Conservation (phyloP, 2,329 filamentous ascomycete genomes). For the Curvularia sp. region DNA sequence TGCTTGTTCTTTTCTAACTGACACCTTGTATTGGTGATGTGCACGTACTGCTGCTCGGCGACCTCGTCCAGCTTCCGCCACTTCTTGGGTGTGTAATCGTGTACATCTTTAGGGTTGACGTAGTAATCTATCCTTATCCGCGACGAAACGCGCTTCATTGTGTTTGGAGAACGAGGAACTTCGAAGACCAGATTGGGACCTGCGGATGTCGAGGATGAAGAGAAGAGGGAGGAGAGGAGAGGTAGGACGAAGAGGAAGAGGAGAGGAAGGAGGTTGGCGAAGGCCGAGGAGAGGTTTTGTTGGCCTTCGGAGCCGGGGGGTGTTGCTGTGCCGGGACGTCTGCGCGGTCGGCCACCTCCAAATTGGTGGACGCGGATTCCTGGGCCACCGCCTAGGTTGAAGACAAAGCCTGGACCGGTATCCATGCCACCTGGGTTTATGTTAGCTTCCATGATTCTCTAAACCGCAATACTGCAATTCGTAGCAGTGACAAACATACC, state of each 20-base stretch:
- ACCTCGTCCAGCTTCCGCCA: slow-evolving; percentile 76
- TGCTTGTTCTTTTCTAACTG: slow-evolving; percentile 72
- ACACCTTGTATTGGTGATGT: slow-evolving; percentile 72
- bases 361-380: slow-evolving; percentile 96
- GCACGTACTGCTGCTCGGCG: slow-evolving; percentile 77
- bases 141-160: slow-evolving; percentile 73
- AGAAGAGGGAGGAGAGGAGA: slow-evolving; percentile 80
- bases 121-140: slow-evolving; percentile 81
- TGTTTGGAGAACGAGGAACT: slow-evolving; percentile 71
- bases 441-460: neutral
- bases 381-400: slow-evolving; percentile 91
- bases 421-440: slow-evolving; percentile 66
- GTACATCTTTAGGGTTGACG: slow-evolving; percentile 79
- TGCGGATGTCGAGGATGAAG: slow-evolving; percentile 51
- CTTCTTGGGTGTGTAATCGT: slow-evolving; percentile 71
- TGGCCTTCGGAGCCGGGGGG: slow-evolving; percentile 58
- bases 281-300: slow-evolving; percentile 58
- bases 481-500: slow-evolving; percentile 56
- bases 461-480: neutral
- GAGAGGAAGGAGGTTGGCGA: slow-evolving; percentile 83
- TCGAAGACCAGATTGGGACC: slow-evolving; percentile 81
- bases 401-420: slow-evolving; percentile 86
- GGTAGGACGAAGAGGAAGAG: slow-evolving; percentile 83
- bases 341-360: slow-evolving; percentile 77
- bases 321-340: slow-evolving; percentile 70